A percentile compares a stretch with the other conserved stretches of the same genome.
Conservation (phyloP, 2,329 filamentous ascomycete species). For the Fusarium robinianum region DNA sequence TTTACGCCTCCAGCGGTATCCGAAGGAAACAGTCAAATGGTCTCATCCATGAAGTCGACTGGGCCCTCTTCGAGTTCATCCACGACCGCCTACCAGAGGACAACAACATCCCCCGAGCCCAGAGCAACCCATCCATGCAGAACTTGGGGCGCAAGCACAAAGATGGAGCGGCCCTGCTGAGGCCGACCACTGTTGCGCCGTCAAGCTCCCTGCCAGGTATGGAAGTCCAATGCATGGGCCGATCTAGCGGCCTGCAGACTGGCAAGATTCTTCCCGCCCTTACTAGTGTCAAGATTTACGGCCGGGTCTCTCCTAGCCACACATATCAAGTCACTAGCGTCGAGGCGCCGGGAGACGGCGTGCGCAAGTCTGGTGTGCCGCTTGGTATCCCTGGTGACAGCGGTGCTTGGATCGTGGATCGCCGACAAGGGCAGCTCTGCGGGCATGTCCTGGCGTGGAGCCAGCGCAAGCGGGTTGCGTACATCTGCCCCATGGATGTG, state of each 20-base stretch:
- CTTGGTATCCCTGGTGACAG: conserved; percentile 83
- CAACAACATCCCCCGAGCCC: conserved; percentile 65
- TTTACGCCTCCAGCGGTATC: conserved; percentile 90
- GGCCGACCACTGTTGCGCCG: conserved; percentile 63
- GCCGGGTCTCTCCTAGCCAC: conserved; percentile 77
- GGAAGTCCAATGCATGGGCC: conserved; percentile 84
- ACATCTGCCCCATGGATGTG: conserved; percentile 95
- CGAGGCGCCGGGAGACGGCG: conserved; percentile 24
- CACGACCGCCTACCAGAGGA: conserved; percentile 70
- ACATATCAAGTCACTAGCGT: conserved; percentile 63
- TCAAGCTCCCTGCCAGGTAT: conserved; percentile 70
- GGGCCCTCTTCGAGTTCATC: conserved; percentile 85
- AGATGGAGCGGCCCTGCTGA: conserved; percentile 44
- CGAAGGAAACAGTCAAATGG: conserved; percentile 73
- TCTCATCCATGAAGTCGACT: conserved; percentile 89
- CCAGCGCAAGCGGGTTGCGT: conserved; percentile 77
- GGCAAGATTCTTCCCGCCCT: conserved; percentile 79
- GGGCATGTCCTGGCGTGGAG: conserved; percentile 92
- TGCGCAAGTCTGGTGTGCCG: conserved; percentile 38
- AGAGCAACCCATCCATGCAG: conserved; percentile 16
- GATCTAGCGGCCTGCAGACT: conserved; percentile 81
- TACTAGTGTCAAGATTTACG: conserved; percentile 84
- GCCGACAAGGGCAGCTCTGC: conserved; percentile 76
- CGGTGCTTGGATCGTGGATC: conserved; percentile 90
- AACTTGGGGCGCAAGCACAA: conserved; percentile 9